Base-by-base conservation (phyloP, 2,329 filamentous ascomycete species). In the Metarhizium humberi region DNA sequence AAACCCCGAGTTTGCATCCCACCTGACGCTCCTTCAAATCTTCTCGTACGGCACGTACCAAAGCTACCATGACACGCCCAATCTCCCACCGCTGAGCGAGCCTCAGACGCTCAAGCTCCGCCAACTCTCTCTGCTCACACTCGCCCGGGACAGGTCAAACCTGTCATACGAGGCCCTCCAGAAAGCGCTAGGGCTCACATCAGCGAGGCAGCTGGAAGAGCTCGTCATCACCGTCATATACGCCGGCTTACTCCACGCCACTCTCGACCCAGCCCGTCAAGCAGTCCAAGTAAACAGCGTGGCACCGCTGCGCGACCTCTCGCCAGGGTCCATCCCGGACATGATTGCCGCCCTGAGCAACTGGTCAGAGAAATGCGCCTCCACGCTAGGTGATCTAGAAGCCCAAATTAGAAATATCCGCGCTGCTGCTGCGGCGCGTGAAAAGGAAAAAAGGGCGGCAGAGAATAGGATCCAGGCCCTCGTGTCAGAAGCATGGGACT, bases 11-110 rank as follows among this genome's bases (percentile, higher is more conserved):
- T 82, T 86, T 64, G 73, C 78, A 2, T 62, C 74, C 3, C 73
- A 90, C 71, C 78, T 94, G 52, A 81, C 76, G 2, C 79, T 95
- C 14, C 85, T 99, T 48, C 81, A 92, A 71, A 86, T 95, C 64
- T 99, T 99, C 73, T 89, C 91, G 57, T 90, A 94, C 78, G 94
- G 92, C 58, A 96, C 90, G 57, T 96, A 90, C 77, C 75, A 81
- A 57, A 82, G 86, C 63, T 96, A 96, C 75, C 66, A 61, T 25
- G 58, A 50, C 3, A 68, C 71, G n/a, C 54, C 69, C 20, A 62
- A 63, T 59, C 84, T 96, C 3, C 94, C 92, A 2, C 59, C 77
- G 7, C 82, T 99, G 51, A 86, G 80, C 67, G 78, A 82, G 0
- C 76, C 81, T 54, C 94, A 99, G 74, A 74, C 78, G 47, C 80